Evolutionary conservation across 345 rosid species (phyloP).

Genomic region (Pelargonium nanum): DNA sequence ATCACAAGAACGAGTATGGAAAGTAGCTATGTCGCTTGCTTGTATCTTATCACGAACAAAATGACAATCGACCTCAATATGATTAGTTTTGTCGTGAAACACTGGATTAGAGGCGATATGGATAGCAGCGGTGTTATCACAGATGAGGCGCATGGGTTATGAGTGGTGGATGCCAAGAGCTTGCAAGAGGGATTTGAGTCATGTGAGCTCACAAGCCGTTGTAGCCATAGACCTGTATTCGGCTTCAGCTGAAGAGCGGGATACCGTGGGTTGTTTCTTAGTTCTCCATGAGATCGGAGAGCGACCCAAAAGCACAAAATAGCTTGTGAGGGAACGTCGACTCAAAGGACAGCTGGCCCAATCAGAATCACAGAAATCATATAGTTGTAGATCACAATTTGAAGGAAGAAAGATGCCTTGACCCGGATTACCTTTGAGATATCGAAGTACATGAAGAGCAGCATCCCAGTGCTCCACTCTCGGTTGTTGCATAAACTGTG

Average conservation of each 20-base stretch:
- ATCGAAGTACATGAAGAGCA: neutral
- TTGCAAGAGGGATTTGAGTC: neutral
- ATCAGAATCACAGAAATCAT: neutral
- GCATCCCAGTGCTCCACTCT: neutral
- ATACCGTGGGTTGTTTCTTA: conserved; percentile 1
- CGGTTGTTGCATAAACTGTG: neutral
- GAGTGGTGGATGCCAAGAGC: neutral
- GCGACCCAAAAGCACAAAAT: neutral
- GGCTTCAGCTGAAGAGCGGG: neutral
- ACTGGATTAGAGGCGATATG: neutral
- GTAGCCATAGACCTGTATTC: conserved; percentile 4
- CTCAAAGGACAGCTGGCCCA: conserved; percentile 4
- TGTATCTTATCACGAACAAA: neutral
- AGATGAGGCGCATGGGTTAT: neutral
- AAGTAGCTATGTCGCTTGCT: neutral
- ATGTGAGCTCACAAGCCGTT: neutral
- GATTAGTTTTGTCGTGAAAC: neutral
- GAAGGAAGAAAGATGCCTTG: neutral
- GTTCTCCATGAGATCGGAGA: conserved; percentile 8
- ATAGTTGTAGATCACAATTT: neutral
- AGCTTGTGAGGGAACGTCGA: neutral
- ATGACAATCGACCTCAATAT: neutral
- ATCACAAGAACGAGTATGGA: neutral
- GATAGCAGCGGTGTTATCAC: neutral
- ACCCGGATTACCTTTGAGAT: neutral